Conservation (phyloP, 768 basidiomycete species). For the Hygrophorus pudorinus region DNA sequence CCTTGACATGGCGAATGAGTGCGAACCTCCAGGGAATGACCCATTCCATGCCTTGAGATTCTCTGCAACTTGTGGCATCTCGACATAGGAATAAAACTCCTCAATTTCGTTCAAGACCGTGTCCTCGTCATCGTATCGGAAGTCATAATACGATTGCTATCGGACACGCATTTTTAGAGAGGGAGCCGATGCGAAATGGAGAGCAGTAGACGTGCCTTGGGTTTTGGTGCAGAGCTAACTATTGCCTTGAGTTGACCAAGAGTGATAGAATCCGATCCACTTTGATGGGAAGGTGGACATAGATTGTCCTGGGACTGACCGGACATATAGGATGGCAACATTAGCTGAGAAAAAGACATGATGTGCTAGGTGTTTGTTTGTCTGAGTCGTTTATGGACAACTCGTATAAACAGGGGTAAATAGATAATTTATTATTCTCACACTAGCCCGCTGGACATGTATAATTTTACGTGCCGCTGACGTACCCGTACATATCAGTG, state of each 20-base stretch:
- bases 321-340: conserved; percentile 17
- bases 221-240: conserved; percentile 60
- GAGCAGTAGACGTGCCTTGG: conserved; percentile 43
- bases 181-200: conserved; percentile 8
- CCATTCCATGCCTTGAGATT: conserved; percentile 84
- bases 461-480: too few relatives aligned
- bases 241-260: conserved; percentile 73
- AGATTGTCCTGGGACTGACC: conserved; percentile 20
- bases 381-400: too few relatives aligned
- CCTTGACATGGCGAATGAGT: neutral
- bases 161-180: conserved; percentile 8
- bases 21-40: conserved; percentile 68
- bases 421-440: too few relatives aligned
- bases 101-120: conserved; percentile 94
- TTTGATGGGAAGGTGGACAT: conserved; percentile 21
- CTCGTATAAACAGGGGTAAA: too few relatives aligned
- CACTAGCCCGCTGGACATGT: too few relatives aligned
- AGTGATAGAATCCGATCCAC: conserved; percentile 61
- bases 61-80: conserved; percentile 84
- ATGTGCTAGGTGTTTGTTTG: too few relatives aligned
- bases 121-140: conserved; percentile 93
- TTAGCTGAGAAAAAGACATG: conserved; percentile 20
- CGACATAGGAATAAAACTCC: conserved; percentile 96
- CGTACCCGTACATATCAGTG: too few relatives aligned
- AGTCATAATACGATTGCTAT: conserved; percentile 85